Evolutionary conservation across 768 basidiomycete species (phyloP).

Genomic region (Megacollybia marginata): DNA sequence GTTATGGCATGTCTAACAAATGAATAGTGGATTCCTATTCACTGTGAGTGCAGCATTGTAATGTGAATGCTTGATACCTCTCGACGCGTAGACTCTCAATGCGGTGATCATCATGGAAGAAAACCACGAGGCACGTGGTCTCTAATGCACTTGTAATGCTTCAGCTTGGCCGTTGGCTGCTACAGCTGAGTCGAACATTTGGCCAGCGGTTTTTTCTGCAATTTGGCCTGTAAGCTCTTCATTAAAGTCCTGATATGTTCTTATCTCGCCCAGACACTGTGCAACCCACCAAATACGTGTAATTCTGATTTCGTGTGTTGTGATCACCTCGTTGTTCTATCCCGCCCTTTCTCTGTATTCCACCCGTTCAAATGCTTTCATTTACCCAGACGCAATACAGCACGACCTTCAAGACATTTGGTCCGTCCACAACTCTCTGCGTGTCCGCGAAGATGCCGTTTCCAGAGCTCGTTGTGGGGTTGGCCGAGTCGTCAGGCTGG

Average conservation of each 20-base stretch:
- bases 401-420: constrained; percentile 67
- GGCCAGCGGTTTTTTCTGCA: constrained; percentile 53
- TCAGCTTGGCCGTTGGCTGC: constrained; percentile 8
- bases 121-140: too few species aligned
- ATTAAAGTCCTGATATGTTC: constrained; percentile 6
- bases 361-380: constrained; percentile 60
- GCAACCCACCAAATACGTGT: constrained; percentile 87
- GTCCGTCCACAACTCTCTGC: constrained; percentile 57
- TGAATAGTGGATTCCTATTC: too few species aligned
- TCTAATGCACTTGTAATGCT: constrained; percentile 4
- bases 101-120: too few species aligned
- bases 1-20: constrained; percentile 42
- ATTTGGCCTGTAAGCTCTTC: constrained; percentile 64
- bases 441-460: constrained; percentile 62
- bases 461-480: constrained; percentile 64
- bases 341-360: constrained; percentile 85
- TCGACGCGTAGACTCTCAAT: too few species aligned
- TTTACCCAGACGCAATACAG: constrained; percentile 44
- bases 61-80: too few species aligned
- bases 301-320: constrained; percentile 79
- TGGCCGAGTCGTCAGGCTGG: constrained; percentile 66
- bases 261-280: constrained; percentile 54
- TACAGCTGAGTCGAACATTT: constrained; percentile 33
- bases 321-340: constrained; percentile 85
- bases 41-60: too few species aligned